Conservation (phyloP, 148 eudicot species). For the Euryodendron excelsum region DNA sequence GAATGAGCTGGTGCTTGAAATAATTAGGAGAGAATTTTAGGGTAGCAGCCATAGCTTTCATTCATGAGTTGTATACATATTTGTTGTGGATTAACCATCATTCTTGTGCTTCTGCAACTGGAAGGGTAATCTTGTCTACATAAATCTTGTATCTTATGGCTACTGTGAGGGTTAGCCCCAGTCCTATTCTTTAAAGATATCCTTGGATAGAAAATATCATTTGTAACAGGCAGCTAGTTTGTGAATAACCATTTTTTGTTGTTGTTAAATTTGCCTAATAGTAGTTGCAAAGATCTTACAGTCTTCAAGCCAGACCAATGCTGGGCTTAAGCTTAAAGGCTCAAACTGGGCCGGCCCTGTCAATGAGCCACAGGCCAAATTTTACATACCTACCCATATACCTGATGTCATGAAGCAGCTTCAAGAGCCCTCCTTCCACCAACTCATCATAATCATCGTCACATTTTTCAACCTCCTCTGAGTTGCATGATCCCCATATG, state of each 20-base stretch:
- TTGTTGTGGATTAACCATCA: not conserved
- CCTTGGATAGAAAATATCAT: conserved; percentile 3
- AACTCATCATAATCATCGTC: too few relatives aligned
- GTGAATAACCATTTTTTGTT: not conserved
- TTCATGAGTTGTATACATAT: not conserved
- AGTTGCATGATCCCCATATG: too few relatives aligned
- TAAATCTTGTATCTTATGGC: not conserved
- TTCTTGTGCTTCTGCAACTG: not conserved
- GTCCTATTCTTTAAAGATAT: conserved; percentile 7
- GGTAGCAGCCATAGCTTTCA: conserved; percentile 10
- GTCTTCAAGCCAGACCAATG: too few relatives aligned
- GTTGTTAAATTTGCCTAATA: not conserved
- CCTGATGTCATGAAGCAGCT: too few relatives aligned
- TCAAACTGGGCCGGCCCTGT: too few relatives aligned
- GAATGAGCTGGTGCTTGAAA: conserved; percentile 82
- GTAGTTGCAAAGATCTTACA: too few relatives aligned
- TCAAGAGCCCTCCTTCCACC: too few relatives aligned
- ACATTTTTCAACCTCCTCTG: too few relatives aligned
- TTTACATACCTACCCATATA: too few relatives aligned
- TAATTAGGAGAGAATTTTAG: conserved; percentile 57
- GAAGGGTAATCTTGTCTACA: not conserved
- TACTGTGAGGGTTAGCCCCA: conserved; percentile 9
- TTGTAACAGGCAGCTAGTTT: not conserved
- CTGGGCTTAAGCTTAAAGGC: too few relatives aligned
- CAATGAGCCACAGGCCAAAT: too few relatives aligned